Evolutionary conservation across 108 stramenopile species (phyloP), one percentile per base, ranked within the genome.

Genomic region (Aurantiochytrium sp.): DNA sequence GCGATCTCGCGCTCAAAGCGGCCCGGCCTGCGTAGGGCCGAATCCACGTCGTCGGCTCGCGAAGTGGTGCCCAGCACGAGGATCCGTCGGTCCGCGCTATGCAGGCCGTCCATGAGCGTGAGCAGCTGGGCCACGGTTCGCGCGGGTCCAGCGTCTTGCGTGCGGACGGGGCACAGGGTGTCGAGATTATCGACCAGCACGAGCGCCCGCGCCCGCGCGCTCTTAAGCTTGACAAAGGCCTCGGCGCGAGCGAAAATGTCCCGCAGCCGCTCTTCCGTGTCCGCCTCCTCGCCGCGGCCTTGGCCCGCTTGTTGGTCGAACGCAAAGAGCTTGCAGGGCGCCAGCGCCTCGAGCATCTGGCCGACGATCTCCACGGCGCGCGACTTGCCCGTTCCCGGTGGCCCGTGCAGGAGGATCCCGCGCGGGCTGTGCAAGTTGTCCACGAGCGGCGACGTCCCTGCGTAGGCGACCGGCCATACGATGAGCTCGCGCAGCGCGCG

Each of bases 121-220:
- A 99, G 92, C 17, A 99, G 94, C 89, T 99, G 98, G 4, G 95
- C 95, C 5, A 98, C 98, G 88, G 98, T 96, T 37, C 99, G 95
- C 91, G 73, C 73, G 12, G 73, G n/a, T 22, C 45, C 42, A 6
- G 39, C 73, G 10, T 41, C 59, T 65, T 65, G 59, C 19, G 59
- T 17, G 45, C 73, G 73, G 17, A 41, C 42, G 6, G 73, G 73
- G 1, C 73, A 81, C 73, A 99, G 97, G 55, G 97, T 97, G 92
- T 98, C 98, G 89, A 98, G 95, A 90, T 98, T 97, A 87, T 99
- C 98, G 96, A 99, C 97, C 88, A 99, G 97, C 88, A 99, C 97
- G 86, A 99, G 96, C 86, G 97, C 97, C 36, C 97, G 97, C 91
- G 95, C 93, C 69, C 97, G 96, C 89, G 96, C 96, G 59, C 94